phyloP scores from a whole-genome alignment of 768 basidiomycete species.

The Megacollybia marginata region DNA sequence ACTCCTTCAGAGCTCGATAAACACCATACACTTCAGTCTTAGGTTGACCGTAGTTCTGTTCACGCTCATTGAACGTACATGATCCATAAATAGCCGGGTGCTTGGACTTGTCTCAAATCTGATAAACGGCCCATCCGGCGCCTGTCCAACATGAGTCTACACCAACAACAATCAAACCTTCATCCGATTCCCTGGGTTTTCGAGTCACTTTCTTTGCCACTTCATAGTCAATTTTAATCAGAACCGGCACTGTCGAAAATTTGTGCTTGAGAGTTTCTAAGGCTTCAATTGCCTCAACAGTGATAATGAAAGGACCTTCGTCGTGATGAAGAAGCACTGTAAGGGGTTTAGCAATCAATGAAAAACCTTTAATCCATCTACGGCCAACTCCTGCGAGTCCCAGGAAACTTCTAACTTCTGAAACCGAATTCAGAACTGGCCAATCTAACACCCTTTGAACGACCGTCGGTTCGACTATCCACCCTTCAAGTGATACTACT shows the following conservation, averaged over 20 bases:
- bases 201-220: constrained; percentile 1
- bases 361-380: constrained; percentile 5
- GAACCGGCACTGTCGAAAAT: constrained; percentile 15
- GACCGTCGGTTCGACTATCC: constrained; percentile 17
- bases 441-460: constrained; percentile 19
- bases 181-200: constrained; percentile 6
- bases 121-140: constrained; percentile 27
- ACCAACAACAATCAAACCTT: constrained; percentile 21
- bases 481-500: constrained; percentile 19
- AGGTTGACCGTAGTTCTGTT: constrained; percentile 26
- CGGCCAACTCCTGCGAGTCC: constrained; percentile 10
- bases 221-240: constrained; percentile 25
- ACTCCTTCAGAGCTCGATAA: constrained; percentile 21
- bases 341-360: constrained; percentile 16
- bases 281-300: constrained; percentile 13
- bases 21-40: constrained; percentile 32
- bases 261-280: constrained; percentile 17
- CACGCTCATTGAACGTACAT: constrained; percentile 23
- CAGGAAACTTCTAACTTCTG: constrained; percentile 7
- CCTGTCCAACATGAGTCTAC: constrained; percentile 26
- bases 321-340: constrained; percentile 6
- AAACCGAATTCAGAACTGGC: constrained; percentile 4
- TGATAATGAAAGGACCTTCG: constrained; percentile 18
- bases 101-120: constrained; percentile 14
- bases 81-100: constrained; percentile 23